Evolutionary conservation across 2,329 filamentous ascomycete species (phyloP), one percentile per base, ranked within the genome.

Genomic region (Fusarium buxicola): DNA sequence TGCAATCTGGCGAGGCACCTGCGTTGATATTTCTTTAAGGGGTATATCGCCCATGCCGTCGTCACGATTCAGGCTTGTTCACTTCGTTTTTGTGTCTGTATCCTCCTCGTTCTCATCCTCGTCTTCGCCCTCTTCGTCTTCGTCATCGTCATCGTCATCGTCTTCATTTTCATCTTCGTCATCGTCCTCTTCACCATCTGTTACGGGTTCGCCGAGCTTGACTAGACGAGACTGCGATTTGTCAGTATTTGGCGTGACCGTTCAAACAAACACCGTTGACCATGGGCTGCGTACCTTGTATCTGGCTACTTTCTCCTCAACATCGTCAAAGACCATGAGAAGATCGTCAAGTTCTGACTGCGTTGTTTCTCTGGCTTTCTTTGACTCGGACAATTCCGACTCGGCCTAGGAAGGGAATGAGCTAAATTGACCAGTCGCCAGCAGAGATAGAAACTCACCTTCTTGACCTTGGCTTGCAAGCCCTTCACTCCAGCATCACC

Each of bases 261-360:
- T 15, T 4, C 3, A 15, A 32, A 9, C n/a, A 13, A 25, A 15
- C 24, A 21, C 18, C 21, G 13, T 12, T 38, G 31, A 24, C n/a
- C 36, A 21, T 32, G 41, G 5, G 47, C 10, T 25, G 57, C 82
- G 65, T 77, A 90, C 89, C 83, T 92, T 94, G 72, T 94, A 92
- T 68, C 86, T 87, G 36, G 84, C 82, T 44, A 87, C 81, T 77
- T 94, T 94, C 50, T 92, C 90, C 75, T 95, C 92, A 15, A 93
- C 73, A 72, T 95, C 92, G 12, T 86, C 88, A 75, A 94, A 92
- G 6, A 95, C 89, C 79, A 94, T 90, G 31, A 95, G 78, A 50
- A 94, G 81, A 74, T 95, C 92, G 66, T 95, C 92, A 40, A 94
- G 80, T 74, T 95, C 92, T 3, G 85, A 82, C 72, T 94, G 91